Evolutionary conservation across 805 yeast species (phyloP).

Genomic region (Lipomyces sp.): DNA sequence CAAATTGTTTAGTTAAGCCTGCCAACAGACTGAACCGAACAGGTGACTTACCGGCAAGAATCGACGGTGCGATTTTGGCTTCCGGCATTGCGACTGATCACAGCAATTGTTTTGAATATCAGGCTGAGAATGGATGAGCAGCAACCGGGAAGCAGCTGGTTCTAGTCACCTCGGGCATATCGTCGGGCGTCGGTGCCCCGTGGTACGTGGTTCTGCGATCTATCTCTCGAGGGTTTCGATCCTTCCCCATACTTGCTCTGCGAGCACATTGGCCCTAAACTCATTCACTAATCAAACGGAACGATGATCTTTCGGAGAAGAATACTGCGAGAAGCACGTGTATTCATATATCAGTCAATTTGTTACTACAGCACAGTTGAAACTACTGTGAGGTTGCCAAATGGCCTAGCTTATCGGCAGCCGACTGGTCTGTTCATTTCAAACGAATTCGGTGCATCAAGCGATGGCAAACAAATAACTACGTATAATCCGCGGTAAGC

Average conservation of each 20-base stretch:
- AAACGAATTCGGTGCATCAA: constrained; percentile 72
- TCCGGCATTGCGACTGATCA: constrained; percentile 59
- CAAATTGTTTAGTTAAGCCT: neutral
- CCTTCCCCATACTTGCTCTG: no score
- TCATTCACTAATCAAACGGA: no score
- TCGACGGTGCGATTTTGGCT: constrained; percentile 91
- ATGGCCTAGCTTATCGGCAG: constrained; percentile 68
- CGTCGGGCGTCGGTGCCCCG: no score
- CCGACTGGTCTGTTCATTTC: constrained; percentile 90
- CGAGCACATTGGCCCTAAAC: no score
- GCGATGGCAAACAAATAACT: constrained; percentile 59
- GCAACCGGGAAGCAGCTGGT: neutral
- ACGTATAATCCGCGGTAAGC: constrained; percentile 26
- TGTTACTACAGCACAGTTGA: neutral
- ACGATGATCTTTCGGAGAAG: neutral
- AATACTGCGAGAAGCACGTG: neutral
- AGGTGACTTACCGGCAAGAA: constrained; percentile 66
- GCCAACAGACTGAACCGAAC: neutral
- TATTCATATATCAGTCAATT: neutral
- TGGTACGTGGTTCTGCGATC: no score
- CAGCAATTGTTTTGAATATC: neutral
- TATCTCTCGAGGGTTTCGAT: no score
- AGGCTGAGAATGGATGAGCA: neutral
- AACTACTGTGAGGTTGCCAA: constrained; percentile 58
- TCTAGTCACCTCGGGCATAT: no score